Percentiles rank a stretch among this genome's conserved stretches.
These are phyloP conservation scores for Oemleria cerasiformis DNA, from an alignment of 306 rosid species.

Conservation along the genomic window DNA sequence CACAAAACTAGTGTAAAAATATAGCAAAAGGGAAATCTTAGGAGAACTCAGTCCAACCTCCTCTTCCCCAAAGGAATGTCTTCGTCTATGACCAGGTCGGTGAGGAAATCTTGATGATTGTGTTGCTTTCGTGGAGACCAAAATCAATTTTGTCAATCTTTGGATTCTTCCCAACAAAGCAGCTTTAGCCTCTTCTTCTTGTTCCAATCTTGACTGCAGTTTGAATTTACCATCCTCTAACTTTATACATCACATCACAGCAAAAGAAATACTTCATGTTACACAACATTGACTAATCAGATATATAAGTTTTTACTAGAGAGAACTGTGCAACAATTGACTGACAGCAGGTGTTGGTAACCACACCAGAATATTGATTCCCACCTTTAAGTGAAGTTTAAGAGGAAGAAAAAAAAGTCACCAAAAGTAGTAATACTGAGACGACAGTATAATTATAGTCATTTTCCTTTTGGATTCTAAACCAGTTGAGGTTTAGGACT, in stretches of 20 bases:
- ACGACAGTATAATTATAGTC: neutral
- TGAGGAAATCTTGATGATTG: conserved; percentile 66
- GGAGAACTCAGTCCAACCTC: conserved; percentile 42
- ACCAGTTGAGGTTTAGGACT: neutral
- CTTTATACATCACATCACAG: conserved; percentile 50
- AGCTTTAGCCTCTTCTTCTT: conserved; percentile 97
- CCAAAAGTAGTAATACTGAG: neutral
- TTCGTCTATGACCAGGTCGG: conserved; percentile 67
- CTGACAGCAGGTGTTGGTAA: neutral
- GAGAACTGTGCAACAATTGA: neutral
- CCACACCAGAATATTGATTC: neutral
- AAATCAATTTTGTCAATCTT: conserved; percentile 89
- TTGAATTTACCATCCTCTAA: conserved; percentile 93
- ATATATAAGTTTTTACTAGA: neutral
- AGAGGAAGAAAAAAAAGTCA: neutral
- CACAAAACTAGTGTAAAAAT: neutral
- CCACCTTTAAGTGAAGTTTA: neutral
- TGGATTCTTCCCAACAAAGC: conserved; percentile 96
- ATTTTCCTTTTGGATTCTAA: neutral
- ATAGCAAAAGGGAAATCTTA: conserved; percentile 3
- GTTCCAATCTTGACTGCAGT: conserved; percentile 93
- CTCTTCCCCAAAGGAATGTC: conserved; percentile 97
- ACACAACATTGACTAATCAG: neutral
- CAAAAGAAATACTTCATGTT: conserved; percentile 38
- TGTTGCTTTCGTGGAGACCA: conserved; percentile 87